phyloP scores from a whole-genome alignment of 352 stramenopile species.

The Pseudoperonospora humuli region DNA sequence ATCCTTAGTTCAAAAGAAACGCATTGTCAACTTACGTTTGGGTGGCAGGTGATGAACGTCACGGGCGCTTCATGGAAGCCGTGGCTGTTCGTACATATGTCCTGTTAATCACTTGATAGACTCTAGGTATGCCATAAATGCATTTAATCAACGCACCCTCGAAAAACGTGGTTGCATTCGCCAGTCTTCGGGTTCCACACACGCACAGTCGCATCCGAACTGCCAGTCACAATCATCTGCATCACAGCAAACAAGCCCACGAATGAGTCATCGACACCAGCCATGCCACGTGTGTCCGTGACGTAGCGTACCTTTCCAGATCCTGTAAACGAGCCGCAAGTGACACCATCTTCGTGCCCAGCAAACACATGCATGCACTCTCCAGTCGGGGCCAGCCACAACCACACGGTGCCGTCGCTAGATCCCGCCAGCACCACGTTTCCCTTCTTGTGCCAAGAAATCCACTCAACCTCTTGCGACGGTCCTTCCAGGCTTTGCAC shows the following conservation, averaged over 20 bases:
- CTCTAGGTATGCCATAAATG: background rate
- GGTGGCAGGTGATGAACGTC: slow-evolving; percentile 88
- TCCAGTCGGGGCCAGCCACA: slow-evolving; percentile 91
- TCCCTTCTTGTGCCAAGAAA: slow-evolving; percentile 87
- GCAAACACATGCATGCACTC: slow-evolving; percentile 97
- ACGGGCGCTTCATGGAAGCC: slow-evolving; percentile 85
- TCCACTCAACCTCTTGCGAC: slow-evolving; percentile 87
- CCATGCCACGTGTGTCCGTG: background rate
- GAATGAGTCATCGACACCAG: background rate
- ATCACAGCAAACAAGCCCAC: background rate
- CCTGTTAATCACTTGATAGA: background rate
- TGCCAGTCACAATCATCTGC: slow-evolving; percentile 90
- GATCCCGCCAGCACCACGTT: slow-evolving; percentile 87
- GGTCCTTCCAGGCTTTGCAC: slow-evolving; percentile 81
- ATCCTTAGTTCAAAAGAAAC: background rate
- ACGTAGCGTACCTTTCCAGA: slow-evolving; percentile 84
- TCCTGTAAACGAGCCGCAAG: slow-evolving; percentile 89
- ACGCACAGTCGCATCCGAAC: slow-evolving; percentile 89
- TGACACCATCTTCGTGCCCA: slow-evolving; percentile 93
- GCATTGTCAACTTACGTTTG: slow-evolving; percentile 35
- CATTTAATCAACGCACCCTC: slow-evolving; percentile 43
- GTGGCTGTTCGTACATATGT: slow-evolving; percentile 39
- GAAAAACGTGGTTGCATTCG: slow-evolving; percentile 87
- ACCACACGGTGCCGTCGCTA: slow-evolving; percentile 86
- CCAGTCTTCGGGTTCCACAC: slow-evolving; percentile 95